Conservation (phyloP, 208 protist species). For the Kentomonas sorsogonicus region DNA sequence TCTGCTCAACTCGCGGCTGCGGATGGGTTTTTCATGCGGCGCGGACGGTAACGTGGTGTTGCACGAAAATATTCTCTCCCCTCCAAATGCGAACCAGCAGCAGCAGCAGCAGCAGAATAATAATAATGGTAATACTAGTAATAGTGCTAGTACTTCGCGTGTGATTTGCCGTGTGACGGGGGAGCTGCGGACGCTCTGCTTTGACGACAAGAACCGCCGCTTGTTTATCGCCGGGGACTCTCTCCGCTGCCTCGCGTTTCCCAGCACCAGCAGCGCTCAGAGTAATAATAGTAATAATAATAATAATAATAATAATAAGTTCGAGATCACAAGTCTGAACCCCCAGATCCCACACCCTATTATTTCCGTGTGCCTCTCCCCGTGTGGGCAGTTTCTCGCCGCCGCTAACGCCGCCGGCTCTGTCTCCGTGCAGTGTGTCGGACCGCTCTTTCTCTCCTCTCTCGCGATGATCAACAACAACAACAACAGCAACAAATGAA, state of each 20-base stretch:
- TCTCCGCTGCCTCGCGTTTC: conserved; percentile 65
- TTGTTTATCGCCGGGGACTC: conserved; percentile 85
- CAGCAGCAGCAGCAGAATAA: no score
- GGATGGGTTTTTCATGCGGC: conserved; percentile 55
- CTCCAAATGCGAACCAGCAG: background rate
- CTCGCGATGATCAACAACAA: no score
- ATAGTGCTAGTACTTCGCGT: no score
- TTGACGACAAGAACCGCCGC: conserved; percentile 50
- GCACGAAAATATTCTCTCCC: conserved; percentile 52
- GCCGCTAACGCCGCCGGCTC: conserved; percentile 55
- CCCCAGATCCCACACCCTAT: conserved; percentile 64
- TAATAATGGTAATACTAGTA: no score
- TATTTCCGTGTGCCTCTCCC: conserved; percentile 52
- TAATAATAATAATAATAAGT: no score
- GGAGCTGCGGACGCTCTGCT: conserved; percentile 62
- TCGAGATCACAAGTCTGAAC: conserved; percentile 45
- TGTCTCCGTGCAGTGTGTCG: conserved; percentile 36
- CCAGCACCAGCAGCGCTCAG: no score
- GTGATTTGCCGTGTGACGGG: conserved; percentile 76
- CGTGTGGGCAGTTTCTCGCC: conserved; percentile 55
- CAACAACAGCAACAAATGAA: no score
- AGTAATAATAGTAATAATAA: no score
- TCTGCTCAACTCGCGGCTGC: conserved; percentile 36
- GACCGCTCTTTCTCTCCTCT: no score
- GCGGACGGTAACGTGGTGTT: conserved; percentile 70